Evolutionary conservation across 495 filamentous ascomycete species (phyloP), one percentile per base, ranked within the genome.

Genomic region (Neurospora sp.): DNA sequence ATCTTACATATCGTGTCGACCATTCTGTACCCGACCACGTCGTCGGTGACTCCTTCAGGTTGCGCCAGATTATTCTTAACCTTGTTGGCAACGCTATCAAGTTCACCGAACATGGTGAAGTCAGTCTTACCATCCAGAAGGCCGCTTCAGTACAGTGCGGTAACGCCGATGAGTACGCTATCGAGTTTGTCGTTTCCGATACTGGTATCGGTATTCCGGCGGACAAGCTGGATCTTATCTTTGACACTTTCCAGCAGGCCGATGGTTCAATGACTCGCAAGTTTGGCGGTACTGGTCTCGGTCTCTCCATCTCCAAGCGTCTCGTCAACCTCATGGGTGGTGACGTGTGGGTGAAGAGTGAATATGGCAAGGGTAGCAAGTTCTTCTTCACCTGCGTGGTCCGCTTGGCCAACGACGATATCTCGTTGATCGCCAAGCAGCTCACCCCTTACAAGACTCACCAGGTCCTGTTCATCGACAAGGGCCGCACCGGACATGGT

Each of bases 181-280:
- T 98, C 78, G 93, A 98, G 80, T 98, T 99, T 82, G 92, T 94
- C 20, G 96, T 99, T 44, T 92, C 93, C 3, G 96, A 99, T 79
- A 99, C 96, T 35, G 96, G 96, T 70, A 99, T 99, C 78, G 96
- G 96, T 76, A 98, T 99, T 74, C 93, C 95, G 79, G 87, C 91
- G 69, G 96, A 98, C 79, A 99, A 99, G 84, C 89, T 98, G 37
- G 94, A 98, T 80, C 83, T 98, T 72, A 99, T 99, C 81, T 99
- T 99, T 80, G 96, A 98, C 82, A 99, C 96, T 16, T 99, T 99
- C 90, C 96, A 97, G 78, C 96, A 99, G 84, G 96, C 96, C 10
- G 96, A 99, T 83, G 96, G 96, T 40, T 98, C 95, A 9, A 99
- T 96, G 77, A 99, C 96, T 10, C 88, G 96, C 74, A 93, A 96